Evolutionary conservation across 1,139 yeast species (phyloP), one percentile per base, ranked within the genome.

Genomic region (Saccharomyces hybrid): DNA sequence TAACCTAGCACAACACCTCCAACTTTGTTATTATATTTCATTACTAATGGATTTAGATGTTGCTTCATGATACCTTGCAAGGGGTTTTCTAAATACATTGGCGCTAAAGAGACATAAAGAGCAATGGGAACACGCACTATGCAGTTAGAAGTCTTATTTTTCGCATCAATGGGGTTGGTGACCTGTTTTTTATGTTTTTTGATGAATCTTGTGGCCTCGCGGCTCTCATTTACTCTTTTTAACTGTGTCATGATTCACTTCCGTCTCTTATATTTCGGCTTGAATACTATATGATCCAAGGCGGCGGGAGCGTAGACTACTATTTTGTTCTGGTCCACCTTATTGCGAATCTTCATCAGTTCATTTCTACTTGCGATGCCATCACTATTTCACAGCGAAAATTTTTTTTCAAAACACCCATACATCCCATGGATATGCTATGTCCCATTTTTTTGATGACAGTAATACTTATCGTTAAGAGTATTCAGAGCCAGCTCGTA

Each of bases 1-100:
- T 90, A 90, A 3, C 95, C 84, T 57, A 93, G 74, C 9, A 93
- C 86, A 16, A 93, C 91, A 25, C 99, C 99, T 49, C 81, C 80
- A 2, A 86, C 86, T 47, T 82, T 78, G 20, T 82, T 73, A 63
- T 81, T 85, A 69, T 86, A 89, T 50, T 86, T 83, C 96, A 93
- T 88, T 42, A 93, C 75, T 71, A 93, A 75, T 5, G 95, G 91
- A 67, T 93, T 97, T 61, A 93, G 75, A 72, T 93, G 98, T 73
- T 91, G 97, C 46, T 83, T 77, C 69, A 83, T 83, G 60, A 91
- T 78, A 34, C 98, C 99, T 57, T 81, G 81, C 32, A 84, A 69
- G 5, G 97, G 96, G 52, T 79, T 76, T 52, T 77, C 75, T 50
- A 84, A 69, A 70, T 83, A 87, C 57, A 82, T 75, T 53, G 99